These are phyloP conservation scores for Paratinospora sagittata DNA, from an alignment of 164 flowering plant species.

Conservation along the genomic window DNA sequence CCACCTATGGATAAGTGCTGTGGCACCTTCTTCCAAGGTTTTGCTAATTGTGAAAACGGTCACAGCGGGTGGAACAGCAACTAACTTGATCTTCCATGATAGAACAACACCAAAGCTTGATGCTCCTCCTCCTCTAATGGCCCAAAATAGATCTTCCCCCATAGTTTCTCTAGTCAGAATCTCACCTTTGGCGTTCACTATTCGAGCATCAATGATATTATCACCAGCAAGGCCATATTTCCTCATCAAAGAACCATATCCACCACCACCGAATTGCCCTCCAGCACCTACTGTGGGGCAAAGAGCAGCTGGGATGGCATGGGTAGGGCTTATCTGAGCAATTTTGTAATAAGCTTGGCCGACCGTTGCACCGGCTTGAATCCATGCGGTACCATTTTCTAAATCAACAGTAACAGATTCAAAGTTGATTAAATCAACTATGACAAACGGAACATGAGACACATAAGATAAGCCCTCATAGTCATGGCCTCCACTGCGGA, in stretches of 20 bases:
- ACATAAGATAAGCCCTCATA: conserved; percentile 7
- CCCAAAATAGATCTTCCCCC: conserved; percentile 13
- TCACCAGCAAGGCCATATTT: conserved; percentile 12
- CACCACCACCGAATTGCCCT: conserved; percentile 10
- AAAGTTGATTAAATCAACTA: conserved; percentile 6
- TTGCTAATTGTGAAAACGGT: background rate
- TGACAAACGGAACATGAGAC: conserved; percentile 8
- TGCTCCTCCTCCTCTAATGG: conserved; percentile 13
- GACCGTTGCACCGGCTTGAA: conserved; percentile 7
- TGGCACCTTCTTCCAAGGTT: conserved; percentile 10
- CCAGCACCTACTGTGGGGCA: conserved; percentile 11
- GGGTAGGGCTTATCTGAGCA: conserved; percentile 2
- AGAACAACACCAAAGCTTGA: conserved; percentile 4
- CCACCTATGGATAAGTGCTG: conserved; percentile 7
- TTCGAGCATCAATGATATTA: conserved; percentile 5
- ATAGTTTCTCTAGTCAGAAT: conserved; percentile 5
- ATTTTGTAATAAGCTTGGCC: conserved; percentile 6
- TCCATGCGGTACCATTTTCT: conserved; percentile 7
- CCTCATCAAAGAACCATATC: conserved; percentile 8
- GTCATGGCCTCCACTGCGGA: conserved; percentile 10
- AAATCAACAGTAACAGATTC: background rate
- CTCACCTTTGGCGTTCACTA: conserved; percentile 4
- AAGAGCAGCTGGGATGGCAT: conserved; percentile 4
- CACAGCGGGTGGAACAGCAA: conserved; percentile 11
- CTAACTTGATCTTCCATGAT: conserved; percentile 6